A percentile compares a stretch with the other conserved stretches of the same genome.
Conservation (phyloP, 306 rosid genomes). For the Vigna nakashimae region DNA sequence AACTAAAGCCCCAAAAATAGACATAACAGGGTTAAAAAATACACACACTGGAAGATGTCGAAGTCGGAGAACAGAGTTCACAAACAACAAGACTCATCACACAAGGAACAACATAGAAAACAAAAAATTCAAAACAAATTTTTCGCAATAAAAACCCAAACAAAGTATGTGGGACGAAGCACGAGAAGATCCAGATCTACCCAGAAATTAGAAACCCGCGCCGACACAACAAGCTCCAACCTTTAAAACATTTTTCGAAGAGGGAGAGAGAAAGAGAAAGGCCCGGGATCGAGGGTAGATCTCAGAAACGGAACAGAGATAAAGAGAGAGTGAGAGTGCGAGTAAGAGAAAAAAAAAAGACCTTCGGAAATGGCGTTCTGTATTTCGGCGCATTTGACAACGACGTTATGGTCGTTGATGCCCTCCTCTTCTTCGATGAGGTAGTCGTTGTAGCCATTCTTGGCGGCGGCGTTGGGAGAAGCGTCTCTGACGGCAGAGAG, state of each 20-base stretch:
- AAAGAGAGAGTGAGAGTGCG: background rate
- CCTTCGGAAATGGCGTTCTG: conserved; percentile 96
- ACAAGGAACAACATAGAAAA: background rate
- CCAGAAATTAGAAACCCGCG: conserved; percentile 14
- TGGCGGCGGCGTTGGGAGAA: conserved; percentile 46
- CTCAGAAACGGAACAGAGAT: conserved; percentile 3
- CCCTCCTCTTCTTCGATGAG: conserved; percentile 97
- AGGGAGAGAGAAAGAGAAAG: background rate
- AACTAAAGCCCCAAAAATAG: background rate
- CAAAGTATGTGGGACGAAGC: conserved; percentile 25
- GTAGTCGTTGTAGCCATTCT: conserved; percentile 75
- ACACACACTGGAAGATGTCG: background rate
- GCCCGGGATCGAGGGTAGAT: background rate
- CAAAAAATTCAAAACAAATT: background rate
- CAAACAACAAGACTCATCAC: background rate
- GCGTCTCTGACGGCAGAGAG: conserved; percentile 59
- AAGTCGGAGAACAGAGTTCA: background rate
- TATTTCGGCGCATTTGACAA: conserved; percentile 89
- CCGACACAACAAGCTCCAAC: background rate
- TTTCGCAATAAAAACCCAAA: conserved; percentile 21
- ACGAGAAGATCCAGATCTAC: conserved; percentile 39
- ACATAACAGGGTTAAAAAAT: background rate
- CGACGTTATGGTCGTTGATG: conserved; percentile 84
- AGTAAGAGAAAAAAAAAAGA: conserved; percentile 16
- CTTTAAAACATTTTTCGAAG: background rate